phyloP scores from a whole-genome alignment of 1,284 basidiomycete genomes.

The Rhodotorula mucilaginosa region DNA sequence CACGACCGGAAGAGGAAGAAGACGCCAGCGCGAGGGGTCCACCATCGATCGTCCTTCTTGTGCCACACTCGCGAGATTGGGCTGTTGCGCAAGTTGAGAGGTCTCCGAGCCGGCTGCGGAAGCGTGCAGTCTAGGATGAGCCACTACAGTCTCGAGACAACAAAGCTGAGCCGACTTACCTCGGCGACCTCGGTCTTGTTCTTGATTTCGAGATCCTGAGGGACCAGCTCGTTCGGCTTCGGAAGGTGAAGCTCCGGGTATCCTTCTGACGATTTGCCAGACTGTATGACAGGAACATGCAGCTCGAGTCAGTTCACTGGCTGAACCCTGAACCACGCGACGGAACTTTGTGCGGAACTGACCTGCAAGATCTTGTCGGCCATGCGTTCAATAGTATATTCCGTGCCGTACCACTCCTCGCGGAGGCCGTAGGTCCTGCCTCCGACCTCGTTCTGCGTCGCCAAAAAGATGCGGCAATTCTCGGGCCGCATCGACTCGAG shows the following conservation, averaged over 20 bases:
- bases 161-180: constrained; percentile 49
- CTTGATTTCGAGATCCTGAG: constrained; percentile 77
- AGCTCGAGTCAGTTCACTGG: background rate
- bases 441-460: constrained; percentile 63
- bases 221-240: constrained; percentile 82
- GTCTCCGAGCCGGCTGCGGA: constrained; percentile 63
- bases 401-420: constrained; percentile 79
- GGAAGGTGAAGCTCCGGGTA: constrained; percentile 70
- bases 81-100: constrained; percentile 69
- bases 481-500: constrained; percentile 51
- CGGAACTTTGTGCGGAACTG: background rate
- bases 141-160: accelerated
- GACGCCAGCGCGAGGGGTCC: constrained; percentile 82
- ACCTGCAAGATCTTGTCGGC: constrained; percentile 67
- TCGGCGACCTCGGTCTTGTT: constrained; percentile 61
- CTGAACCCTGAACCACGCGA: too few relatives aligned
- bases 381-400: constrained; percentile 69
- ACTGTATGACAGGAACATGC: background rate
- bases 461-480: constrained; percentile 70
- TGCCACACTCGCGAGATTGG: constrained; percentile 68
- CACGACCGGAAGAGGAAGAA: constrained; percentile 70
- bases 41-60: constrained; percentile 94
- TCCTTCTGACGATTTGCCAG: background rate
- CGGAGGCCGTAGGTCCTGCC: constrained; percentile 64
- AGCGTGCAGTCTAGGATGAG: constrained; percentile 20